Base-by-base conservation (phyloP, 345 rosid species). In the Hypericum androsaemum region DNA sequence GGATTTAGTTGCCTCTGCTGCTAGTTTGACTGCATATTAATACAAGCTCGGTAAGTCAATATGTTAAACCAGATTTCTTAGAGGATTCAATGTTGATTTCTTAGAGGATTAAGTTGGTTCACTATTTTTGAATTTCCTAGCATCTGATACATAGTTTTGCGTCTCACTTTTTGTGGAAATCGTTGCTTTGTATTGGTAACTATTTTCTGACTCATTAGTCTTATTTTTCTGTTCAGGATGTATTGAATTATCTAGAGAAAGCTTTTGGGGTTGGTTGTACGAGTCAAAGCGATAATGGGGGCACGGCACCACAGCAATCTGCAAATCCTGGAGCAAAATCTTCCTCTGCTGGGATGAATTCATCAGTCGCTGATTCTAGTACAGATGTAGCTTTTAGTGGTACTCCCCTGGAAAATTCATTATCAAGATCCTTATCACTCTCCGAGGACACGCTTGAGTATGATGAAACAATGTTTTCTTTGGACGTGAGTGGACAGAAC, bases 371-470 rank as follows among this genome's bases (percentile, higher is more conserved):
- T 37, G 95, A 88, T 76, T 70, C 89, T 69, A 73, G 63, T 76
- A 66, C 82, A 3, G 95, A 79, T 64, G 77, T 73, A 62, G 57
- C 75, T 53, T 64, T 73, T 57, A 63, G 67, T 56, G 61, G 75
- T 54, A 79, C 65, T 79, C 60, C 80, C 55, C 69, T 69, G 6
- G 97, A 86, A 64, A 94, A 64, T 74, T 67, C 89, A 54, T 64
- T 82, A 39, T 70, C 85, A 7, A 74, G 87, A 75, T 72, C 80
- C 65, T 60, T 94, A 54, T 83, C 86, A 0, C 53, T 68, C 36
- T 58, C 73, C 32, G 99, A 88, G 56, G 99, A 94, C 49, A 65
- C 77, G 38, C 78, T 88, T 35, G 98, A 88, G 45, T 84, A 87
- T 72, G 32, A 22, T 4, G 94, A 85, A 56, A 64, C 77, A 58